Percentiles rank a stretch among this genome's conserved stretches.
These are phyloP conservation scores for Pholiota molesta DNA, from an alignment of 768 basidiomycete species.

Conservation along the genomic window DNA sequence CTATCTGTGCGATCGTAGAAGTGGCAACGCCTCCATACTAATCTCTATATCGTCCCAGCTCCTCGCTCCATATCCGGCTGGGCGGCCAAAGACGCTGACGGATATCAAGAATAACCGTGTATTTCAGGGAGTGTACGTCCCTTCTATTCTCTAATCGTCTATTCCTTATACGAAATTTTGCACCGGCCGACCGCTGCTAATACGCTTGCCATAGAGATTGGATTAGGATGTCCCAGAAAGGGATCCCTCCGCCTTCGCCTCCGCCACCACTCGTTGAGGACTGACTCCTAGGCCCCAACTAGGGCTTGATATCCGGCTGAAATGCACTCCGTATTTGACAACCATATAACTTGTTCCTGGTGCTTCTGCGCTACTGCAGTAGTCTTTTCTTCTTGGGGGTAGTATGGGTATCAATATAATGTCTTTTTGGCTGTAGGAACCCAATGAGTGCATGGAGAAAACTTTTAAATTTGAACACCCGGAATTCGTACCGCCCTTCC, in stretches of 20 bases:
- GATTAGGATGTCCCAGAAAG: conserved; percentile 23
- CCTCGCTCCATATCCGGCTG: conserved; percentile 19
- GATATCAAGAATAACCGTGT: conserved; percentile 24
- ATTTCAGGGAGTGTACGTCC: conserved; percentile 25
- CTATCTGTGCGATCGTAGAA: background rate
- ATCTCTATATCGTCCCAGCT: conserved; percentile 8
- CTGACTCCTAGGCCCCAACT: background rate
- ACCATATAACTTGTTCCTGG: background rate
- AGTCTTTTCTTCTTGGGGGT: background rate
- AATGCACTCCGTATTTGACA: background rate
- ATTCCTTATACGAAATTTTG: background rate
- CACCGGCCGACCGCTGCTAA: background rate
- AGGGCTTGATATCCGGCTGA: background rate
- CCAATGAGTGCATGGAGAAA: background rate
- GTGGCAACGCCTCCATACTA: background rate
- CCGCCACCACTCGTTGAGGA: conserved; percentile 26
- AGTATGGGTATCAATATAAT: background rate
- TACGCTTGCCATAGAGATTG: conserved; percentile 20
- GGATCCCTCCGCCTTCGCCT: conserved; percentile 22
- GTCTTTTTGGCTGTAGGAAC: background rate
- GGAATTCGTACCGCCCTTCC: background rate
- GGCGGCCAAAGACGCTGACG: conserved; percentile 23
- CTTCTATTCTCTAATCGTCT: background rate
- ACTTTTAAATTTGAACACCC: background rate
- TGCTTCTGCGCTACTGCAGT: background rate